Conservation (phyloP, 2,329 filamentous ascomycete genomes). For the Aspergillus amoenus region DNA sequence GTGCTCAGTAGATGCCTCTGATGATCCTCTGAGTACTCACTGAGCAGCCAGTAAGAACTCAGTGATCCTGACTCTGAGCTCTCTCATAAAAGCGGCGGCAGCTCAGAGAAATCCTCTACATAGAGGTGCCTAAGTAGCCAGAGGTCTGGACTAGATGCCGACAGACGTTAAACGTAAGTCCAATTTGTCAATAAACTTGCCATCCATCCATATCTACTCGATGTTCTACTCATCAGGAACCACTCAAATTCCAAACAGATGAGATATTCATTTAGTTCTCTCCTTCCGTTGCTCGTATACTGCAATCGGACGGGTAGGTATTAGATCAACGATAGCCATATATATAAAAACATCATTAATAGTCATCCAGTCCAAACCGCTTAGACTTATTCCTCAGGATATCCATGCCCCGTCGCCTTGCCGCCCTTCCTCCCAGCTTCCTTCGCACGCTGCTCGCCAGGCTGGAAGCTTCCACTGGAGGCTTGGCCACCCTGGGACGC, state of each 20-base stretch:
- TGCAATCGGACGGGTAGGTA: background rate
- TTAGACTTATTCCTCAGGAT: slow-evolving; percentile 1
- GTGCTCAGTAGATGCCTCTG: too few species aligned
- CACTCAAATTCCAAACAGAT: background rate
- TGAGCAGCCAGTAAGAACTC: too few species aligned
- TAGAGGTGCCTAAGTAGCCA: too few species aligned
- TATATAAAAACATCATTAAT: background rate
- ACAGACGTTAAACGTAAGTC: too few species aligned
- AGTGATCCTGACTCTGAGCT: too few species aligned
- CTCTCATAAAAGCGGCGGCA: too few species aligned
- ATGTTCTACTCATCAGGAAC: too few species aligned
- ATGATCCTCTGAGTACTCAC: too few species aligned
- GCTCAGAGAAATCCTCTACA: too few species aligned
- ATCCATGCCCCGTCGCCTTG: slow-evolving; percentile 18
- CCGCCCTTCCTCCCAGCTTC: slow-evolving; percentile 59
- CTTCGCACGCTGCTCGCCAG: slow-evolving; percentile 52
- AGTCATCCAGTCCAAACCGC: background rate
- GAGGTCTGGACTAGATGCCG: too few species aligned
- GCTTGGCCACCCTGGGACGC: slow-evolving; percentile 57
- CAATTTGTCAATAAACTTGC: too few species aligned
- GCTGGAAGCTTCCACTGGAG: slow-evolving; percentile 56
- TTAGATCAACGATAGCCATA: background rate
- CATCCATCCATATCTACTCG: too few species aligned
- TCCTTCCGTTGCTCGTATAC: background rate
- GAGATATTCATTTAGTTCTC: background rate